Conservation (phyloP, 805 yeast species). For the Metschnikowia bowlesiae region DNA sequence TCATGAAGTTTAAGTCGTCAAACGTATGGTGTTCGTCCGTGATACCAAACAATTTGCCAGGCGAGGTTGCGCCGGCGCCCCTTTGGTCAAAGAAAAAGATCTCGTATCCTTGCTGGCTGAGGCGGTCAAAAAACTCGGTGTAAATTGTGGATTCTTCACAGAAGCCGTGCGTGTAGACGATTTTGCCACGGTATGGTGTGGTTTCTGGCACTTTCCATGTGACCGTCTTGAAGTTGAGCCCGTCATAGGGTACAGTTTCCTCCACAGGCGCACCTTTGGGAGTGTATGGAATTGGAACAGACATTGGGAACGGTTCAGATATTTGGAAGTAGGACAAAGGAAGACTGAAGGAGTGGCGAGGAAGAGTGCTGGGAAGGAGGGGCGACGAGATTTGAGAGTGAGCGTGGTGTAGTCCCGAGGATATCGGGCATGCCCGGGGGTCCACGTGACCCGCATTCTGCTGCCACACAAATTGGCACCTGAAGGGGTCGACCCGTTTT, state of each 20-base stretch:
- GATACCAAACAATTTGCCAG: constrained; percentile 48
- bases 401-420: no score
- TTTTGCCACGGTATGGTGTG: constrained; percentile 43
- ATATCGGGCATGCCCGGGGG: no score
- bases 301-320: not conserved
- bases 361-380: no score
- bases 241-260: constrained; percentile 31
- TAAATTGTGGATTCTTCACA: constrained; percentile 53
- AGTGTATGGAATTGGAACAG: constrained; percentile 28
- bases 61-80: constrained; percentile 67
- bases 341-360: no score
- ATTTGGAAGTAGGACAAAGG: no score
- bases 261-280: constrained; percentile 28
- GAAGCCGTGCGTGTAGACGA: constrained; percentile 69
- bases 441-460: no score
- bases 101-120: constrained; percentile 55
- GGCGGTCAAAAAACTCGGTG: constrained; percentile 48
- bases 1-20: constrained; percentile 56
- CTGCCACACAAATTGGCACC: no score
- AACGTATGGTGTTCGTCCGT: constrained; percentile 55
- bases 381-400: no score
- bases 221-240: constrained; percentile 38
- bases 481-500: no score
- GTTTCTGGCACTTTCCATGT: constrained; percentile 37
- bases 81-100: constrained; percentile 68